phyloP scores from a whole-genome alignment of 31 red algal genomes.

The Odonthalia washingtoniensis region DNA sequence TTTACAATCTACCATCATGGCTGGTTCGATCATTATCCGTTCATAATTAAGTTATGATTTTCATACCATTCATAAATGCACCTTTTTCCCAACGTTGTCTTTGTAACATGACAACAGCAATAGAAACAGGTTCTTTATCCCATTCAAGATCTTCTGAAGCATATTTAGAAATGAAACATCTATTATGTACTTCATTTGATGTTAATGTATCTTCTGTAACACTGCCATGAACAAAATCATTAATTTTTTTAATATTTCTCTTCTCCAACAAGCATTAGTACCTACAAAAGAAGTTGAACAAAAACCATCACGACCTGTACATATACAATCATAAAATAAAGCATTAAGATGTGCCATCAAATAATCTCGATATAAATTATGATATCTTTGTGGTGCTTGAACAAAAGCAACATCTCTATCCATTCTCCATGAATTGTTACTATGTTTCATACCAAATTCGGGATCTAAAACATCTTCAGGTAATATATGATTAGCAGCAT shows the following conservation, averaged over 20 bases:
- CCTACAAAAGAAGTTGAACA: slow-evolving; percentile 78
- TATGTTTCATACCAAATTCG: slow-evolving; percentile 61
- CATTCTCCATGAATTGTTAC: slow-evolving; percentile 65
- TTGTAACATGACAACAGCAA: slow-evolving; percentile 81
- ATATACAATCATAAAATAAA: slow-evolving; percentile 81
- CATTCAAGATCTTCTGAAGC: slow-evolving; percentile 81
- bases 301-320: slow-evolving; percentile 80
- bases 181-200: slow-evolving; percentile 82
- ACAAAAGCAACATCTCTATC: slow-evolving; percentile 83
- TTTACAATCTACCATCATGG: too few species aligned
- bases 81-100: slow-evolving; percentile 85
- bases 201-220: slow-evolving; percentile 89
- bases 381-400: slow-evolving; percentile 74
- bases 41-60: slow-evolving; percentile 63
- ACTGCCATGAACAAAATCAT: slow-evolving; percentile 78
- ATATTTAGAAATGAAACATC: slow-evolving; percentile 80
- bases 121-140: slow-evolving; percentile 80
- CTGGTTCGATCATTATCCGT: too few species aligned
- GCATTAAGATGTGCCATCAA: slow-evolving; percentile 82
- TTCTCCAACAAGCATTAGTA: slow-evolving; percentile 79
- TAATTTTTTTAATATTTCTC: slow-evolving; percentile 75
- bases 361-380: slow-evolving; percentile 68
- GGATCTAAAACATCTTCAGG: slow-evolving; percentile 64
- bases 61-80: slow-evolving; percentile 83
- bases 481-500: slow-evolving; percentile 64